A percentile compares a stretch with the other conserved stretches of the same genome.
These are phyloP conservation scores for Aspergillus ostianus DNA, from an alignment of 495 filamentous ascomycete genomes.

Conservation along the genomic window DNA sequence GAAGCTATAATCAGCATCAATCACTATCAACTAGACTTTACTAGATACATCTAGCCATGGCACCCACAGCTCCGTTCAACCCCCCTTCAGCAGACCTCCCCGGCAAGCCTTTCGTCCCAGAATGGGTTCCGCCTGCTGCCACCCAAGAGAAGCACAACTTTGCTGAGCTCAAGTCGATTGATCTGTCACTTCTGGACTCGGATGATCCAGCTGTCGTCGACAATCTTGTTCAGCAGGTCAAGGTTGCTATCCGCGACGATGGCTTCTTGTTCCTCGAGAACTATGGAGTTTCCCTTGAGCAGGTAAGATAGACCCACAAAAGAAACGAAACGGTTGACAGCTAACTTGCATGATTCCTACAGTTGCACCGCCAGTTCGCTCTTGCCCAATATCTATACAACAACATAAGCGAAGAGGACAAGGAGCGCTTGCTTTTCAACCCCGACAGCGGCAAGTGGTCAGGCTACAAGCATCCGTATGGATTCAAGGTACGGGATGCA, in stretches of 20 bases:
- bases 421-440: conserved; percentile 39
- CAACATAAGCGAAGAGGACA: conserved; percentile 47
- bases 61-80: conserved; percentile 38
- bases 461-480: conserved; percentile 42
- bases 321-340: too few species aligned
- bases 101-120: conserved; percentile 40
- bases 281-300: conserved; percentile 47
- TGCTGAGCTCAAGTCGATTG: conserved; percentile 40
- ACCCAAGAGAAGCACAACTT: conserved; percentile 39
- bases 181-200: conserved; percentile 36
- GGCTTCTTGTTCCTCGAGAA: conserved; percentile 48
- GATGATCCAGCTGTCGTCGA: conserved; percentile 37
- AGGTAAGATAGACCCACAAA: conserved; percentile 21
- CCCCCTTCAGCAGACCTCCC: conserved; percentile 34
- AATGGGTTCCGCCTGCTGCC: conserved; percentile 40
- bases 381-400: conserved; percentile 44
- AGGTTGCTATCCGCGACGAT: conserved; percentile 42
- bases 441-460: conserved; percentile 40
- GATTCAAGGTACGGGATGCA: conserved; percentile 31
- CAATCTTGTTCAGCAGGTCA: conserved; percentile 37
- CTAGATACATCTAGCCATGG: conserved; percentile 18
- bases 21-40: not conserved
- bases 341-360: not conserved
- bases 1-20: not conserved
- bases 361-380: conserved; percentile 46